These are phyloP conservation scores for Cercospora beticola DNA, from an alignment of 2,329 filamentous ascomycete species.

Conservation along the genomic window DNA sequence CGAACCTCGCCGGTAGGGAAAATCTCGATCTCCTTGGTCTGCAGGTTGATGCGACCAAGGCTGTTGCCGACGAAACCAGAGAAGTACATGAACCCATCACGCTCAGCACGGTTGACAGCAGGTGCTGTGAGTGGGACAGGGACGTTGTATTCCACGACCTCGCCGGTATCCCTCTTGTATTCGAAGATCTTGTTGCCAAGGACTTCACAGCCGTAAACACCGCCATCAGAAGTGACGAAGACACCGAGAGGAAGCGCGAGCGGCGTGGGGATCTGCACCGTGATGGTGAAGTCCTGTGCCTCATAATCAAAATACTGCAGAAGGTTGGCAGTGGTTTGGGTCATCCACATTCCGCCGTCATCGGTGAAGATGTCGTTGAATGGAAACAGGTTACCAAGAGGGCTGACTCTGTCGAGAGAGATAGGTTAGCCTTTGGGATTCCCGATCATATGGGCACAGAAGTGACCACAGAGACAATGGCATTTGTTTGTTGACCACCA, in stretches of 20 bases:
- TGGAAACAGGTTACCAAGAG: slow-evolving; percentile 25
- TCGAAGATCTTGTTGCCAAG: slow-evolving; percentile 22
- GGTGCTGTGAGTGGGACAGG: slow-evolving; percentile 23
- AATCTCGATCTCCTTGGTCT: slow-evolving; percentile 24
- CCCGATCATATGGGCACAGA: background rate
- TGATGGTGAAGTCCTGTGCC: slow-evolving; percentile 17
- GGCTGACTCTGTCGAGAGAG: slow-evolving; percentile 14
- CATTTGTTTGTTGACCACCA: background rate
- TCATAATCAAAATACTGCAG: slow-evolving; percentile 13
- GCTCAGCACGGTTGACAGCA: slow-evolving; percentile 27
- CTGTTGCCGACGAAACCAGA: slow-evolving; percentile 26
- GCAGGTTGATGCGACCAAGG: slow-evolving; percentile 26
- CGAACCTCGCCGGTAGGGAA: slow-evolving; percentile 17
- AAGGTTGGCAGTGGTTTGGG: slow-evolving; percentile 28
- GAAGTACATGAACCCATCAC: slow-evolving; percentile 28
- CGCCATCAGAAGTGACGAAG: slow-evolving; percentile 20
- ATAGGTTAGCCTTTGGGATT: background rate
- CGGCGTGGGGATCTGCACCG: slow-evolving; percentile 18
- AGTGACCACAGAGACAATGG: background rate
- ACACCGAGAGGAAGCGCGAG: slow-evolving; percentile 23
- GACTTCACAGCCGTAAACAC: slow-evolving; percentile 23
- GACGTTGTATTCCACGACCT: slow-evolving; percentile 21
- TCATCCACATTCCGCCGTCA: slow-evolving; percentile 28
- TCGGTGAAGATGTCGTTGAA: slow-evolving; percentile 31
- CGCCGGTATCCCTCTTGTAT: slow-evolving; percentile 24